These are phyloP conservation scores for Monotropa hypopitys DNA, from an alignment of 179 eudicot species.

Conservation along the genomic window DNA sequence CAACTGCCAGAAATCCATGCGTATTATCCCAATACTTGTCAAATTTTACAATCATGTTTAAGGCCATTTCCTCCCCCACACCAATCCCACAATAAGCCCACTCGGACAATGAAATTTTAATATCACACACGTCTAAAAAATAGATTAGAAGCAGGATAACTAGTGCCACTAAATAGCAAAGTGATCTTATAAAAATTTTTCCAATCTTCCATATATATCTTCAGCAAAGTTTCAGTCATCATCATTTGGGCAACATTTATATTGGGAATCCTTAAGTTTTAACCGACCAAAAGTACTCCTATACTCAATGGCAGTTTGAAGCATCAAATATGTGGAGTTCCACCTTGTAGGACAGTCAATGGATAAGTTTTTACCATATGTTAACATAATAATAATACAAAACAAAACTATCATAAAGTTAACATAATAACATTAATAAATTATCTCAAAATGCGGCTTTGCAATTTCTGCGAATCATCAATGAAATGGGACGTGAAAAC, in stretches of 20 bases:
- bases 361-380: not conserved
- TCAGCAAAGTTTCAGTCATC: not conserved
- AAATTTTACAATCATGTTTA: not conserved
- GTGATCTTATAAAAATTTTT: not conserved
- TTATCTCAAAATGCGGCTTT: constrained; percentile 2
- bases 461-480: constrained; percentile 13
- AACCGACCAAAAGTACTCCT: not conserved
- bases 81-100: not conserved
- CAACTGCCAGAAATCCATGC: not conserved
- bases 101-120: not conserved
- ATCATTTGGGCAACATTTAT: not conserved
- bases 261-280: not conserved
- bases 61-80: not conserved
- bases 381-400: not conserved
- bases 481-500: constrained; percentile 15
- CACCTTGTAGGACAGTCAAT: constrained; percentile 11
- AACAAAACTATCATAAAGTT: not conserved
- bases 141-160: not conserved
- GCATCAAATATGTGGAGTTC: constrained; percentile 18
- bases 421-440: not conserved
- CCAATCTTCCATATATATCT: not conserved
- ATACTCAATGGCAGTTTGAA: constrained; percentile 13
- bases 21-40: not conserved
- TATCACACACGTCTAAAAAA: not conserved
- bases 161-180: not conserved